Conservation (phyloP, 1,139 yeast genomes). For the Arxiozyma slooffiae region DNA sequence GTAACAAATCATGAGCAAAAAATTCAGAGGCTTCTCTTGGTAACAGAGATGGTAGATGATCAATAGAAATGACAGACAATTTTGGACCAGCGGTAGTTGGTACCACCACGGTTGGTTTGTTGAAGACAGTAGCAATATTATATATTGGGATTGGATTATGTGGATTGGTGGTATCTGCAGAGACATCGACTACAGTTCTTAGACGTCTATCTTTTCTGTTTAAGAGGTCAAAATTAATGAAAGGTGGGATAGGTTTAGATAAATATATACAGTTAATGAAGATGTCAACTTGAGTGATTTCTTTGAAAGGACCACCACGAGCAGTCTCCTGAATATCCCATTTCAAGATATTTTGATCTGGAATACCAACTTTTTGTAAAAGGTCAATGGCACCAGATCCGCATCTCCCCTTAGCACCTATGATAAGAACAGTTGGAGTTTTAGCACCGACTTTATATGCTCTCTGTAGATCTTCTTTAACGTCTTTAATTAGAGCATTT, state of each 20-base stretch:
- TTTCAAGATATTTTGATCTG: constrained; percentile 70
- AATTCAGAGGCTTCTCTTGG: constrained; percentile 97
- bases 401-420: constrained; percentile 98
- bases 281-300: constrained; percentile 76
- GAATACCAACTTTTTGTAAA: constrained; percentile 74
- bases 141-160: constrained; percentile 97
- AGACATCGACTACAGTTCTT: constrained; percentile 90
- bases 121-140: constrained; percentile 77
- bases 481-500: constrained; percentile 57
- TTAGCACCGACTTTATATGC: no score
- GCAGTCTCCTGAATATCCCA: constrained; percentile 98
- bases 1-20: constrained; percentile 76
- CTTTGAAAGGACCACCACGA: constrained; percentile 93
- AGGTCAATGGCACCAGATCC: constrained; percentile 94
- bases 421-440: no score
- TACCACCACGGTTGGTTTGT: constrained; percentile 80
- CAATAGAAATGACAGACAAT: constrained; percentile 88
- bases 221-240: constrained; percentile 59
- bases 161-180: constrained; percentile 97
- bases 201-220: constrained; percentile 58
- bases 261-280: constrained; percentile 93
- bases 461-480: constrained; percentile 47
- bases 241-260: constrained; percentile 89
- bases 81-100: constrained; percentile 72
- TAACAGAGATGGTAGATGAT: constrained; percentile 86